Conservation (phyloP, 1,284 basidiomycete genomes). For the Sporisorium graminicola region DNA sequence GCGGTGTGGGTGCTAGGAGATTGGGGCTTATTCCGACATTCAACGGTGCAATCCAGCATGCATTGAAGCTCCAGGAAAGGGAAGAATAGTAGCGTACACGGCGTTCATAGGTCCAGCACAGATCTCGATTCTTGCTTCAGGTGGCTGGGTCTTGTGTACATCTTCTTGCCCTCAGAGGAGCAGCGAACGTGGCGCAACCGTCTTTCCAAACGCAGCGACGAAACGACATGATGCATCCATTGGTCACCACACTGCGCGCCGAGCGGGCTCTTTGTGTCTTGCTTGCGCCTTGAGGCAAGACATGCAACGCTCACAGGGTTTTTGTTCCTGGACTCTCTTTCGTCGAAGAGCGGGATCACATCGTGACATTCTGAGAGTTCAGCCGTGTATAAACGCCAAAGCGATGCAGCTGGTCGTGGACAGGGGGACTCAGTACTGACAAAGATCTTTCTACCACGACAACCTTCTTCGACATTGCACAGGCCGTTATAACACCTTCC, state of each 20-base stretch:
- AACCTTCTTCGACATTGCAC: background rate
- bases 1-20: background rate
- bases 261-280: background rate
- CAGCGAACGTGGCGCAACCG: background rate
- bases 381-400: background rate
- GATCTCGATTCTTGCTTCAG: background rate
- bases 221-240: constrained; percentile 3
- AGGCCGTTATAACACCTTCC: background rate
- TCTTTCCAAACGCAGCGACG: background rate
- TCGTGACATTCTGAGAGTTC: too few relatives aligned
- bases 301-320: background rate
- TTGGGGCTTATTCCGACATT: background rate
- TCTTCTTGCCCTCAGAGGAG: background rate
- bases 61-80: background rate
- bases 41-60: background rate
- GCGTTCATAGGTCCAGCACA: background rate
- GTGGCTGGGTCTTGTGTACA: too few relatives aligned
- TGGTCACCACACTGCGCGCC: background rate
- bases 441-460: background rate
- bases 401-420: background rate
- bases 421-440: background rate
- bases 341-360: background rate
- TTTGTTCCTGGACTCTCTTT: background rate
- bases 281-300: background rate
- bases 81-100: background rate